Base-by-base conservation (phyloP, 2,329 filamentous ascomycete species). In the Lecanicillium sp. region DNA sequence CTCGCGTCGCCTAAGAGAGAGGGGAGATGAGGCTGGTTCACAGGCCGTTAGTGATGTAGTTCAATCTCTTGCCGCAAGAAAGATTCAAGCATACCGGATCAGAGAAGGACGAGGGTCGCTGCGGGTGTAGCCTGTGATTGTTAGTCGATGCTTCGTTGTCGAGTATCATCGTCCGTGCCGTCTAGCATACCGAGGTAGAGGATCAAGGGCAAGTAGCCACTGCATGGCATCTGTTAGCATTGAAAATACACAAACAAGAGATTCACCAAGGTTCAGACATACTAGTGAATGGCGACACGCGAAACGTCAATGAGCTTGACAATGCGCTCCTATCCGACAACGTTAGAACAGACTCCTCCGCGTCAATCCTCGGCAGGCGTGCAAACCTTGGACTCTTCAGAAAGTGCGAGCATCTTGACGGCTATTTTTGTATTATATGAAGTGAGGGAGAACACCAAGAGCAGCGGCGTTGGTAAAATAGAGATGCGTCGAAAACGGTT, bases 251-350 rank as follows among this genome's bases (percentile, higher is more conserved):
- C 34, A 14, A 9, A 13, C 29, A 4, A 14, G 33, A 15, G 8
- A 12, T n/a, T n/a, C n/a, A n/a, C n/a, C n/a, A 13, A 28, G 25
- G 37, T 15, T 19, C 35, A 28, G 19, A 59, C 83, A 50, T 78
- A 94, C 87, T 96, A 98, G 71, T 98, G 92, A 58, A 98, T 84
- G 43, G 85, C 88, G 55, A 95, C 82, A 56, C 89, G 80, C 46
- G 88, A 92, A 62, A 95, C 71, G 65, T 96, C 92, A 62, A 98
- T 92, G 69, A 96, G 76, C 73, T 89, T 90, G 57, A 85, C 82
- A 67, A 98, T 95, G 73, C 92, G 88, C 82, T 98, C 92, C 90
- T 95, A 54, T 50, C 32, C n/a, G 22, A 37, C 29, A 44, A 46
- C 34, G 28, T 44, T 14, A 42, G 40, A 33, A 12, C 14, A 7